A percentile compares a stretch with the other conserved stretches of the same genome.
Conservation (phyloP, 2,329 filamentous ascomycete species). For the Hawksworthiomyces lignivorus region DNA sequence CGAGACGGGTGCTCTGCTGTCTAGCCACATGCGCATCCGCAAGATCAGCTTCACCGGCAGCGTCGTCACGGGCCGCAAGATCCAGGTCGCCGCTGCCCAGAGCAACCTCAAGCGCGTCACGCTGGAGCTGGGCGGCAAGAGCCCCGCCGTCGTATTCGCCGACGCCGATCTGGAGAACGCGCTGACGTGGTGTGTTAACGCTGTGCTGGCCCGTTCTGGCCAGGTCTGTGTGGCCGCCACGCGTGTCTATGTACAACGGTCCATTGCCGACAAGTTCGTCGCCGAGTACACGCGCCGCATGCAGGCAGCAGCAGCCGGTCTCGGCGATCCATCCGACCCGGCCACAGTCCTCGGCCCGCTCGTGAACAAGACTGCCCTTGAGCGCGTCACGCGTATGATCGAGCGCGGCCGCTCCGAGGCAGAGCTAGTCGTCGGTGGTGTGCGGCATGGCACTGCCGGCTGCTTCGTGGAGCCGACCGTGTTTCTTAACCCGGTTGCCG, state of each 20-base stretch:
- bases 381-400: constrained; percentile 44
- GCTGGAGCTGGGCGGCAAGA: constrained; percentile 52
- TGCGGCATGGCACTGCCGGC: constrained; percentile 12
- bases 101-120: constrained; percentile 54
- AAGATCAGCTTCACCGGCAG: constrained; percentile 57
- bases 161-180: constrained; percentile 50
- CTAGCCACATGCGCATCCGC: constrained; percentile 33
- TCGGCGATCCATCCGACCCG: constrained; percentile 35
- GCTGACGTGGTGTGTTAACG: constrained; percentile 35
- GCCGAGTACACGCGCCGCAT: constrained; percentile 38
- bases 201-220: constrained; percentile 34
- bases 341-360: constrained; percentile 33
- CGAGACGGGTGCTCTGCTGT: constrained; percentile 11
- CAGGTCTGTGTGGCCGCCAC: constrained; percentile 42
- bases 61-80: constrained; percentile 47
- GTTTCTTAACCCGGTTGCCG: constrained; percentile 27
- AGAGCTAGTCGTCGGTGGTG: constrained; percentile 40
- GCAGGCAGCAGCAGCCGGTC: constrained; percentile 28
- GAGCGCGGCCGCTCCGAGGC: constrained; percentile 21
- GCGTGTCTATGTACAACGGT: constrained; percentile 35
- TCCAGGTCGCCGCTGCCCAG: constrained; percentile 52
- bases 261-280: constrained; percentile 21
- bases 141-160: constrained; percentile 50
- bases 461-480: constrained; percentile 29
- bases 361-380: constrained; percentile 49